Evolutionary conservation across 169 alveolate genomes (phyloP), one percentile per base, ranked within the genome.

Genomic region (Cystoisospora suis): DNA sequence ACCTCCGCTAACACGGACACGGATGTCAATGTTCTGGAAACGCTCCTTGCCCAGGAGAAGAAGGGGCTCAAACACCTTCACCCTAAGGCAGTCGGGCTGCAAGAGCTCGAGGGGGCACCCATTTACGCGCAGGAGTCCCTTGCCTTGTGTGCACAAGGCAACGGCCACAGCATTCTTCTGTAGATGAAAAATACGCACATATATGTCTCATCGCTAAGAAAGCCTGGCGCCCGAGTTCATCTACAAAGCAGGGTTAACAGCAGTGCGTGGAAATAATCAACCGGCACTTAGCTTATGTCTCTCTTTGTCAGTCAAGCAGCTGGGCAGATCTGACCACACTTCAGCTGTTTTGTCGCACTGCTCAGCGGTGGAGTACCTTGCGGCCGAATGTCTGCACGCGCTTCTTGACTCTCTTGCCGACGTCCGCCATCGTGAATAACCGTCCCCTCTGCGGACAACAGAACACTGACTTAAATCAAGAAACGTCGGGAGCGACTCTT

Each of bases 111-210:
- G 81, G 40, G 94, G 94, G 53, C 81, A 12, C 3, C 94, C 94
- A 42, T 92, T 92, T 38, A 92, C 93, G 4, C 86, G 75, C 29
- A 99, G 98, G 93, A 97, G 86, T 53, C 99, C 99, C 89, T 94
- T 95, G 85, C 99, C 99, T 88, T 95, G 95, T 61, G 97, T 95
- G 91, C 98, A 97, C 61, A 97, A 95, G 34, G 99, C 99, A 70
- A 98, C 99, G 42, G 99, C 99, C 32, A 98, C 98, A 34, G 99
- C 99, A 93, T 98, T 98, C 98, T 98, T 98, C 99, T 98, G 96
- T 94, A 38, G 32, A 29, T 1, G 75, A 1, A 65, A 0, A 65
- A n/a, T n/a, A n/a, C n/a, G n/a, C n/a, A n/a, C n/a, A n/a, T n/a
- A n/a, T n/a, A n/a, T n/a, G n/a, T n/a, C n/a, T n/a, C n/a, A n/a